Evolutionary conservation across 768 basidiomycete species (phyloP).

Genomic region (Hygrocybe punicea): DNA sequence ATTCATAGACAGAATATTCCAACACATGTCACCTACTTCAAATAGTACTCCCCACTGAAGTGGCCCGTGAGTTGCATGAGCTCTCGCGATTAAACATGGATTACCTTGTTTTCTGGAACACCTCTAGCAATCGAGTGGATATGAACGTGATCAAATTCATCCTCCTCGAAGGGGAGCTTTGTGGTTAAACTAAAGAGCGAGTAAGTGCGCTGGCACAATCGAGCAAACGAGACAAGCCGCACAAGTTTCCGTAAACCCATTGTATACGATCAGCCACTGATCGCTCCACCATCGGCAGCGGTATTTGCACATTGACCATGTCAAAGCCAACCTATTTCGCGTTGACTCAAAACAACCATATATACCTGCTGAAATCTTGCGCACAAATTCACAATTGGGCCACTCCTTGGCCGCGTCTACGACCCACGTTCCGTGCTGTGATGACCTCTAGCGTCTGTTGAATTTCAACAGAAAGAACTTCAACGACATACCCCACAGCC

Average conservation of each 20-base stretch:
- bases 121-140: constrained; percentile 61
- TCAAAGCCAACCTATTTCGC: constrained; percentile 67
- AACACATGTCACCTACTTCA: constrained; percentile 44
- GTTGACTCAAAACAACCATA: not conserved
- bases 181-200: constrained; percentile 57
- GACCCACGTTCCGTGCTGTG: constrained; percentile 65
- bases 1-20: not conserved
- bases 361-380: constrained; percentile 18
- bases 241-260: constrained; percentile 83
- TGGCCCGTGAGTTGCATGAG: constrained; percentile 5
- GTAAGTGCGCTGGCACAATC: not conserved
- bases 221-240: constrained; percentile 7
- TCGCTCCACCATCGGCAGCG: constrained; percentile 48
- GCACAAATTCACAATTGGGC: constrained; percentile 61
- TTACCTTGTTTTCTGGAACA: constrained; percentile 74
- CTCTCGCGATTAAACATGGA: constrained; percentile 11
- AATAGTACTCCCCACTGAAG: constrained; percentile 64
- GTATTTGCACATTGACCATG: constrained; percentile 70
- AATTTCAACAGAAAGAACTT: not conserved
- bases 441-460: constrained; percentile 5
- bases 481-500: constrained; percentile 63
- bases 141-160: constrained; percentile 80
- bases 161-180: constrained; percentile 75
- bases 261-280: constrained; percentile 55
- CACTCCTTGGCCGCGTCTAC: constrained; percentile 71